Conservation (phyloP, 306 rosid genomes). For the Trifolium subterraneum region DNA sequence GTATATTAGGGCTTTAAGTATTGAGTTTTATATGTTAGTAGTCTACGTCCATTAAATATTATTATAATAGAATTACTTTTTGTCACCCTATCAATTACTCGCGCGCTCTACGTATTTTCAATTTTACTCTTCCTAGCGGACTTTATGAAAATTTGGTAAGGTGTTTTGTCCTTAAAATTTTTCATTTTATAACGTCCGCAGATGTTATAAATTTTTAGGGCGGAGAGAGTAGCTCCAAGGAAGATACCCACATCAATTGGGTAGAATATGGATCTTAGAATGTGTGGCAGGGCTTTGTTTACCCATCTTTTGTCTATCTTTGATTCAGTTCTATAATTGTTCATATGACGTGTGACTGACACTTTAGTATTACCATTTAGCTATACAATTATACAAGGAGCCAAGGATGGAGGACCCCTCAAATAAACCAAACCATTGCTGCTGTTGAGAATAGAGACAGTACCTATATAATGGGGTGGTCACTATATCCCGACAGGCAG, state of each 20-base stretch:
- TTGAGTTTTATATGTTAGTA: too few species aligned
- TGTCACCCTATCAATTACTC: too few species aligned
- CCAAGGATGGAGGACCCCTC: slow-evolving; percentile 11
- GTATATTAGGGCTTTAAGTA: too few species aligned
- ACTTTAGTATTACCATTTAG: not conserved
- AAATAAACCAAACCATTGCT: slow-evolving; percentile 19
- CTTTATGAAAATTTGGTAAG: too few species aligned
- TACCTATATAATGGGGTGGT: not conserved
- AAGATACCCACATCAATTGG: slow-evolving; percentile 28
- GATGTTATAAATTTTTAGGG: too few species aligned
- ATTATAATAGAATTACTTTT: too few species aligned
- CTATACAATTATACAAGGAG: not conserved
- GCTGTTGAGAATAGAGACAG: slow-evolving; percentile 21
- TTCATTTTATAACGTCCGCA: too few species aligned
- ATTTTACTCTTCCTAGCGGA: too few species aligned
- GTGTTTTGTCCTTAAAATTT: too few species aligned
- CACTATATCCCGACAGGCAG: not conserved
- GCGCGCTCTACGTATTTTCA: too few species aligned
- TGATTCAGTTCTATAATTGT: slow-evolving; percentile 7
- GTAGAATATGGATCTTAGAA: not conserved
- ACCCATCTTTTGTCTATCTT: slow-evolving; percentile 21
- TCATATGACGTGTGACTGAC: slow-evolving; percentile 16
- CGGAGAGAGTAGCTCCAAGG: too few species aligned
- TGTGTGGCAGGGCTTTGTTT: slow-evolving; percentile 13
- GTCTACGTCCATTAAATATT: too few species aligned